Evolutionary conservation across 768 basidiomycete genomes (phyloP), one percentile per base, ranked within the genome.

Genomic region (Russula sp.): DNA sequence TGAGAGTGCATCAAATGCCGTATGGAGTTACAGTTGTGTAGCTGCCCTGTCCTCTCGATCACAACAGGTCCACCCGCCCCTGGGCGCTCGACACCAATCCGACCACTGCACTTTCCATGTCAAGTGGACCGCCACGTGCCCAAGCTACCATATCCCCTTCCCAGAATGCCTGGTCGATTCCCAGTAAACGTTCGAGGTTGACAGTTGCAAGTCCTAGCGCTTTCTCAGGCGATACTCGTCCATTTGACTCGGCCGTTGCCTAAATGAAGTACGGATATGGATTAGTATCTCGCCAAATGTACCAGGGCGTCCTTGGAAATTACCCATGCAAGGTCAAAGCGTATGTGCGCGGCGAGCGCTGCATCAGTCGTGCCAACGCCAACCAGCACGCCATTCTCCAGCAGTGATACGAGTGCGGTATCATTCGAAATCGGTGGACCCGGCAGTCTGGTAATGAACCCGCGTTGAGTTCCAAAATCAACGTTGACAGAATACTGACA

Each of bases 361-460:
- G 70, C 73, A 8, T 77, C 73, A n/a, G 47, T 53, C 3, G 79
- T 63, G 20, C 85, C 87, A 20, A 89, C 70, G 0, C 78, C 87
- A 8, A 88, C 82, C 20, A 83, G 83, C 3, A 94, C 84, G 6
- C 84, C 82, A 34, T 84, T 78, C 5, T 77, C 71, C 13, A 87
- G 73, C 37, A 94, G 77, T 1, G 74, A 77, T 6, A 78, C 77
- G 8, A 88, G 73, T 0, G 84, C 74, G 1, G 81, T 86, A 6
- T 86, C 76, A 20, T 77, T 73, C 10, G 65, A 59, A 10, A 86
- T 70, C 0, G 92, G 92, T 1, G 86, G 85, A 1, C 92, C 91
- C 31, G 88, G 83, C 45, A 84, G 72, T 71, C 87, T 84, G 65
- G 37, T 56, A 35, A 37, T 34, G 31, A n/a, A 50, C 52, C 39